Evolutionary conservation across 805 yeast species (phyloP), one percentile per base, ranked within the genome.

Genomic region (Zygosaccharomyces kombuchaensis): DNA sequence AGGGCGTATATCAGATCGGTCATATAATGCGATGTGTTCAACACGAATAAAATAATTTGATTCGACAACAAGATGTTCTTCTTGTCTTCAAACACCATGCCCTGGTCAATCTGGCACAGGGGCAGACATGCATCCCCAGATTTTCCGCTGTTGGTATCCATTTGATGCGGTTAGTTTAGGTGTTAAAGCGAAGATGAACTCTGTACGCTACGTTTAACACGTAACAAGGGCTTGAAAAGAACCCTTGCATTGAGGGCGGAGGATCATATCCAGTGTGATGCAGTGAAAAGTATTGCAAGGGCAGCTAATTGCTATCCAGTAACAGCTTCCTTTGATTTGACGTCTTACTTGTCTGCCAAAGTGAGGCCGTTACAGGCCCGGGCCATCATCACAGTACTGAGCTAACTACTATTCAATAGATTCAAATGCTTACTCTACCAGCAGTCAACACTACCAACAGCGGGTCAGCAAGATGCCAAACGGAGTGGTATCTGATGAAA

Each of bases 1-100:
- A 51, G 37, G 10, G 51, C 45, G 40, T 58, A 58, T 32, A 50
- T 54, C 30, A 58, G 32, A 40, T 57, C 60, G 3, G 60, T 56
- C 57, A 55, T 54, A 37, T 54, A 57, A 36, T 55, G 58, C 4
- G 57, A 52, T 4, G 56, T 53, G 43, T 53, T 54, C 31, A 54
- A 36, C 8, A 52, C 45, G 42, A 54, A 54, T 10, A 53, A 47
- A 9, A 55, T 46, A 30, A 53, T 49, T 36, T 56, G 56, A 26
- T 50, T 45, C 25, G 54, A 42, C 32, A 57, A 27, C 17, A 48
- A 44, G 7, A 55, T 30, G 30, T 48, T 53, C 34, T 45, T 50
- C 40, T 43, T 48, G 21, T 51, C 46, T 34, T 46, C 50, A 16
- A 49, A 49, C 6, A 32, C 30, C 43, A 40, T 32, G 14, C 31